Evolutionary conservation across 805 yeast genomes (phyloP).

Genomic region (Groenewaldozyma tartarivorans): DNA sequence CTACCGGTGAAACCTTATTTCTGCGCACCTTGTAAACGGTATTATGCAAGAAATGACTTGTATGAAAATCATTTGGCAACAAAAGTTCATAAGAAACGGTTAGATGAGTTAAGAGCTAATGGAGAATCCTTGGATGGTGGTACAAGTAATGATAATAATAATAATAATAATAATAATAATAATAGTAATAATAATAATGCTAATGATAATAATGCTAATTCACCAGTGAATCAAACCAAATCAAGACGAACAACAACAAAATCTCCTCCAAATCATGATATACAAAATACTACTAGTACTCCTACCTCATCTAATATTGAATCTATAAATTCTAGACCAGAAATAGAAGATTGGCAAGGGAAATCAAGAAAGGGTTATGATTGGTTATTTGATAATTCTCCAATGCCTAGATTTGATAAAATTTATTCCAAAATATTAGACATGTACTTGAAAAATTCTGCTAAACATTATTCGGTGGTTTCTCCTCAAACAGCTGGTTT

Average conservation of each 20-base stretch:
- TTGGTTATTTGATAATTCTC: not conserved
- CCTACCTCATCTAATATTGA: too few relatives aligned
- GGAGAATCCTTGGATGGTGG: not conserved
- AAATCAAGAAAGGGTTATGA: not conserved
- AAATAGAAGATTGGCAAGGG: not conserved
- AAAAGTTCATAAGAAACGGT: conserved; percentile 24
- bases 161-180: too few relatives aligned
- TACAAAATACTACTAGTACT: too few relatives aligned
- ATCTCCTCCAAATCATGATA: not conserved
- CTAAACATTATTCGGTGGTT: not conserved
- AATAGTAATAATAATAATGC: not conserved
- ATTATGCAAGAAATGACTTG: conserved; percentile 26
- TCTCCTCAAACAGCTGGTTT: not conserved
- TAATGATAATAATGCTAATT: not conserved
- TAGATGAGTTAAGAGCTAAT: too few relatives aligned
- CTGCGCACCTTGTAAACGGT: conserved; percentile 27
- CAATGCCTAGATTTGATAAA: not conserved
- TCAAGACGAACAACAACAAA: not conserved
- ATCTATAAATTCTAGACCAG: too few relatives aligned
- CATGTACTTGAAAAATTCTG: not conserved
- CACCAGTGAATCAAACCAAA: not conserved
- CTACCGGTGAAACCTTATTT: conserved; percentile 26
- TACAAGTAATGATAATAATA: not conserved
- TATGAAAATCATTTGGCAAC: conserved; percentile 29
- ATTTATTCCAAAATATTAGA: not conserved